phyloP scores from a whole-genome alignment of 352 stramenopile genomes.

The Globisporangium viniferum region DNA sequence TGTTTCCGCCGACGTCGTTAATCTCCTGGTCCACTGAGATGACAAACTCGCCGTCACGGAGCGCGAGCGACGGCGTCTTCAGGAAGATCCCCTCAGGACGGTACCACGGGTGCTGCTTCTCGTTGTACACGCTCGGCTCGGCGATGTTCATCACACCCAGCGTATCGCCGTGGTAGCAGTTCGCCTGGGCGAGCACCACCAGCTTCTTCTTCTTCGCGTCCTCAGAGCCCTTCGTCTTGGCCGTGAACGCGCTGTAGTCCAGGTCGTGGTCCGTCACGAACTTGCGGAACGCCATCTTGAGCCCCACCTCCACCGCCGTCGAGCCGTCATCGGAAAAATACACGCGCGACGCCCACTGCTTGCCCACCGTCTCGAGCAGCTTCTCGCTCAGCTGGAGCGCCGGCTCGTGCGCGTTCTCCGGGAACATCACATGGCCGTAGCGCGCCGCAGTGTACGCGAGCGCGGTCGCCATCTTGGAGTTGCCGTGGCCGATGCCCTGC shows the following conservation, averaged over 20 bases:
- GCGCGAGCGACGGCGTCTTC: constrained; percentile 68
- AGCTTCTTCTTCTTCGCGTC: constrained; percentile 42
- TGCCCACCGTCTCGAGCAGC: constrained; percentile 73
- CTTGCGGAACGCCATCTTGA: constrained; percentile 92
- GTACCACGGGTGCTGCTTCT: constrained; percentile 92
- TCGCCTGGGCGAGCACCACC: constrained; percentile 80
- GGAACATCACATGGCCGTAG: constrained; percentile 93
- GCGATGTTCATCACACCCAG: constrained; percentile 90
- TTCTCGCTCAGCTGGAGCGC: constrained; percentile 76
- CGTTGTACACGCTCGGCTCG: constrained; percentile 89
- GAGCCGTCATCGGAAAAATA: constrained; percentile 92
- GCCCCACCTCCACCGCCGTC: constrained; percentile 86
- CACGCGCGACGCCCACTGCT: constrained; percentile 82
- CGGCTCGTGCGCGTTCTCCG: constrained; percentile 86
- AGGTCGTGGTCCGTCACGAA: constrained; percentile 67
- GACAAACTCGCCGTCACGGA: constrained; percentile 57
- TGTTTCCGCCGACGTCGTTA: constrained; percentile 16
- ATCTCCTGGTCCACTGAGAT: constrained; percentile 56
- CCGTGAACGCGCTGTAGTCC: constrained; percentile 47
- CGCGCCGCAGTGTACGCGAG: constrained; percentile 87
- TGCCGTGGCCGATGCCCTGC: constrained; percentile 88
- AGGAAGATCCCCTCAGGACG: constrained; percentile 79
- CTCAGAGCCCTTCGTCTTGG: neutral
- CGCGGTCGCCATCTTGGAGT: constrained; percentile 83
- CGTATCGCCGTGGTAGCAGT: constrained; percentile 92